phyloP scores from a whole-genome alignment of 176 grass and related monocot genomes.

The Hordeum marinum region DNA sequence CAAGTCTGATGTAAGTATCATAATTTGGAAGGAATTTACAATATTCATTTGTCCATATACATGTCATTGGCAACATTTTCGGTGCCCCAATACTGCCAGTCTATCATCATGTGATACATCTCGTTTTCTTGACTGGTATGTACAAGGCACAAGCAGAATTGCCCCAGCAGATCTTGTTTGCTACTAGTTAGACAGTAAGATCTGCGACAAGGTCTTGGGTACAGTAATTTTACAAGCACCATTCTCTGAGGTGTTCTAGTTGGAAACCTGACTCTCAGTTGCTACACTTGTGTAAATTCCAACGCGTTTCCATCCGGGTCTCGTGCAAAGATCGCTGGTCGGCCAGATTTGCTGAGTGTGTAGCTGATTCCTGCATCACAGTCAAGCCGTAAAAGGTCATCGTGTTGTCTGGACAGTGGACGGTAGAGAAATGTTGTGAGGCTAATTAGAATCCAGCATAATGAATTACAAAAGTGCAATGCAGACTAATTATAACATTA shows the following conservation, averaged over 20 bases:
- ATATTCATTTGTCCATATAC: neutral
- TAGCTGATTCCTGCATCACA: conserved; percentile 77
- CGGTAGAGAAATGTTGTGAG: neutral
- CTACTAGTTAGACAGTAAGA: conserved; percentile 8
- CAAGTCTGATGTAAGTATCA: neutral
- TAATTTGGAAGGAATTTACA: conserved; percentile 3
- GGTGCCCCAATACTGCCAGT: neutral
- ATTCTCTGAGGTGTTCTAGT: conserved; percentile 7
- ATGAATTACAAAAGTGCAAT: neutral
- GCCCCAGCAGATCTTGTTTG: neutral
- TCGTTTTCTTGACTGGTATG: conserved; percentile 6
- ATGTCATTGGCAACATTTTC: neutral
- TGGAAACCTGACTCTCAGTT: neutral
- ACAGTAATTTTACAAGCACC: neutral
- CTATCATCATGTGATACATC: neutral
- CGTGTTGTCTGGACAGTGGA: neutral
- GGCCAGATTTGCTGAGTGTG: conserved; percentile 88
- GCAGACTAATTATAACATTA: neutral
- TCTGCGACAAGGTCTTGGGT: neutral
- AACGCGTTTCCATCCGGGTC: conserved; percentile 81
- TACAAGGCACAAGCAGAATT: conserved; percentile 22
- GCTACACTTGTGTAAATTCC: conserved; percentile 93
- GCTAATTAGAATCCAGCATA: neutral
- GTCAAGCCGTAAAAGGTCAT: neutral
- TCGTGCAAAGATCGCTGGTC: conserved; percentile 83